phyloP scores from a whole-genome alignment of 2,329 filamentous ascomycete genomes.

The Neofusicoccum ribis region DNA sequence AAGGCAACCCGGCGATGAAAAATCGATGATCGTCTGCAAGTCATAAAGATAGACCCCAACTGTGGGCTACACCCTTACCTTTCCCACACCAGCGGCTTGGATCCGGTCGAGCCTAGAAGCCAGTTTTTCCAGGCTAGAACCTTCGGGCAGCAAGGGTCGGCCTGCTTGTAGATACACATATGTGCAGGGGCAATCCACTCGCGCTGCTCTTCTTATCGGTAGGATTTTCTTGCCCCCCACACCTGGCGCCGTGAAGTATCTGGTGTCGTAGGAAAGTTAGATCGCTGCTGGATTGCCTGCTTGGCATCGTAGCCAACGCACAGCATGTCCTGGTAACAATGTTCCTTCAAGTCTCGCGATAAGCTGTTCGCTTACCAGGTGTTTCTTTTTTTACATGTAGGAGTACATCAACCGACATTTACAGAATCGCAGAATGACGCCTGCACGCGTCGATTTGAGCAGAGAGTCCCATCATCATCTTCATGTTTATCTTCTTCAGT shows the following conservation, averaged over 20 bases:
- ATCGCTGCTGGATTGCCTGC: not conserved
- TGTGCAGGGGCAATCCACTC: not conserved
- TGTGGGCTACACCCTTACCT: not conserved
- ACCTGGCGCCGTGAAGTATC: too few relatives aligned
- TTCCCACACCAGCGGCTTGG: not conserved
- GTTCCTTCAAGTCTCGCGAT: not conserved
- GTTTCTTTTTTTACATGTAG: not conserved
- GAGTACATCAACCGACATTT: constrained; percentile 4
- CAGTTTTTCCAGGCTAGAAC: not conserved
- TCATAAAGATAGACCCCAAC: not conserved
- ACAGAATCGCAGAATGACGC: not conserved
- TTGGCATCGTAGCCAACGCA: not conserved
- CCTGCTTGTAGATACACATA: not conserved
- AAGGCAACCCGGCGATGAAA: not conserved
- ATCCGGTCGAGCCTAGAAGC: not conserved
- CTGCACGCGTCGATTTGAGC: not conserved
- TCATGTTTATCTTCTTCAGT: constrained; percentile 8
- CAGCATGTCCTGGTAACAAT: not conserved
- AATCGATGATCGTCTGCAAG: not conserved
- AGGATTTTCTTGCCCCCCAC: not conserved
- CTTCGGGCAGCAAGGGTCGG: not conserved
- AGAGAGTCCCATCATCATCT: not conserved
- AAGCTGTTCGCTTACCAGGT: not conserved
- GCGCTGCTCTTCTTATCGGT: not conserved
- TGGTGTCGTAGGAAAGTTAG: too few relatives aligned